phyloP scores from a whole-genome alignment of 2,329 filamentous ascomycete species.

The Claviceps humidiphila region DNA sequence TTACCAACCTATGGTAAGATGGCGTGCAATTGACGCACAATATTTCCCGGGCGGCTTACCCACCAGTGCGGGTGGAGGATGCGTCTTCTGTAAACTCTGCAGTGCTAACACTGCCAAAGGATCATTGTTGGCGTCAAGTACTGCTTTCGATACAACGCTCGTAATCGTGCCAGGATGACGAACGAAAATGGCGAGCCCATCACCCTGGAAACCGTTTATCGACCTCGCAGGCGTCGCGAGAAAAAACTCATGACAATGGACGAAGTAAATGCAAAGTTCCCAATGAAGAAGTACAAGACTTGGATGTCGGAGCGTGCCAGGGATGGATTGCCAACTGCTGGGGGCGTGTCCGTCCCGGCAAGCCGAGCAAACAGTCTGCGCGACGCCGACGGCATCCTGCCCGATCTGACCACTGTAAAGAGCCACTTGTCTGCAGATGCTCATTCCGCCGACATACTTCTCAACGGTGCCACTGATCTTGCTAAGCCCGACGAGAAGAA shows the following conservation, averaged over 20 bases:
- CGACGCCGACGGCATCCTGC: conserved; percentile 45
- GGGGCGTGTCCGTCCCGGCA: conserved; percentile 64
- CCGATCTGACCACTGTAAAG: conserved; percentile 27
- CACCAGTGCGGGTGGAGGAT: neutral
- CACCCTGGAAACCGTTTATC: conserved; percentile 70
- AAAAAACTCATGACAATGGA: conserved; percentile 99
- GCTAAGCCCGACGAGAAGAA: conserved; percentile 9
- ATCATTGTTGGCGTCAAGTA: conserved; percentile 99
- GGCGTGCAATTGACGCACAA: neutral
- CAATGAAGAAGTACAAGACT: conserved; percentile 88
- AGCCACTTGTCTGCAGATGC: conserved; percentile 27
- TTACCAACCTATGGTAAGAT: conserved; percentile 91
- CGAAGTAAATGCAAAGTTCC: conserved; percentile 95
- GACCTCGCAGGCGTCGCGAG: conserved; percentile 76
- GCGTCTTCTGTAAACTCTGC: neutral
- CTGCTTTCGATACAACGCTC: conserved; percentile 95
- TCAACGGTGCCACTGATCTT: conserved; percentile 8
- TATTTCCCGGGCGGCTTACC: neutral
- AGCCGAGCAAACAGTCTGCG: conserved; percentile 64
- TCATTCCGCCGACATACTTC: conserved; percentile 10
- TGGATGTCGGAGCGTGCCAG: conserved; percentile 79
- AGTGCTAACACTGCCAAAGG: conserved; percentile 39
- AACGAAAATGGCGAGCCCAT: conserved; percentile 80
- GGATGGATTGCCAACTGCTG: conserved; percentile 69
- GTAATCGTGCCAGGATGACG: conserved; percentile 67